A percentile compares a stretch with the other conserved stretches of the same genome.
phyloP scores from a whole-genome alignment of 495 filamentous ascomycete genomes.

The Durotheca rogersii region DNA sequence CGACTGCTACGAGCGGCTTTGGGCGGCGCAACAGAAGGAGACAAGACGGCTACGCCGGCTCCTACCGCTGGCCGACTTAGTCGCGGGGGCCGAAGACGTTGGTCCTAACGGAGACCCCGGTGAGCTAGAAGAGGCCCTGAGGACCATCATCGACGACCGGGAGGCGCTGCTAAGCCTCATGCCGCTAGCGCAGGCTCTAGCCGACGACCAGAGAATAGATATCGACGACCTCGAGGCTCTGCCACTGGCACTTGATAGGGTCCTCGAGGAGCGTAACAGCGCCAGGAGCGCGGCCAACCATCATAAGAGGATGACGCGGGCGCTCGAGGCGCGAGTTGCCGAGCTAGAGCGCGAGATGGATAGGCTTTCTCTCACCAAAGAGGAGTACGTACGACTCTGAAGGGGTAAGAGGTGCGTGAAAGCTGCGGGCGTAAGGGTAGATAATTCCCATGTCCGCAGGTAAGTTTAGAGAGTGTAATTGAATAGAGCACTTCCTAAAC shows the following conservation, averaged over 20 bases:
- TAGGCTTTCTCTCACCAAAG: background rate
- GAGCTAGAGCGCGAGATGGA: conserved; percentile 3
- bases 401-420: background rate
- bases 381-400: conserved; percentile 21
- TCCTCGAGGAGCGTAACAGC: conserved; percentile 16
- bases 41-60: conserved; percentile 9
- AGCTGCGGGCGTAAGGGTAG: too few species aligned
- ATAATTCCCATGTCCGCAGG: too few species aligned
- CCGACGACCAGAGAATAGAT: conserved; percentile 22
- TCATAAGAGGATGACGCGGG: background rate
- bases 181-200: conserved; percentile 22
- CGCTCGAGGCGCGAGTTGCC: conserved; percentile 10
- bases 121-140: conserved; percentile 4
- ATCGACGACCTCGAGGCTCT: conserved; percentile 11
- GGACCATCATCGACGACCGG: conserved; percentile 20
- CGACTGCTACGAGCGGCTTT: conserved; percentile 15
- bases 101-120: conserved; percentile 4
- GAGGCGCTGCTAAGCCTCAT: conserved; percentile 13
- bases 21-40: conserved; percentile 2
- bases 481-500: too few species aligned
- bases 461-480: too few species aligned
- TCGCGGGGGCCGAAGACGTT: conserved; percentile 19
- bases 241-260: conserved; percentile 3
- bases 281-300: background rate
- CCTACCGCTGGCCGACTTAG: conserved; percentile 14